Conservation (phyloP, 192 early-diverging fungal genomes). For the Coemansia sp. region DNA sequence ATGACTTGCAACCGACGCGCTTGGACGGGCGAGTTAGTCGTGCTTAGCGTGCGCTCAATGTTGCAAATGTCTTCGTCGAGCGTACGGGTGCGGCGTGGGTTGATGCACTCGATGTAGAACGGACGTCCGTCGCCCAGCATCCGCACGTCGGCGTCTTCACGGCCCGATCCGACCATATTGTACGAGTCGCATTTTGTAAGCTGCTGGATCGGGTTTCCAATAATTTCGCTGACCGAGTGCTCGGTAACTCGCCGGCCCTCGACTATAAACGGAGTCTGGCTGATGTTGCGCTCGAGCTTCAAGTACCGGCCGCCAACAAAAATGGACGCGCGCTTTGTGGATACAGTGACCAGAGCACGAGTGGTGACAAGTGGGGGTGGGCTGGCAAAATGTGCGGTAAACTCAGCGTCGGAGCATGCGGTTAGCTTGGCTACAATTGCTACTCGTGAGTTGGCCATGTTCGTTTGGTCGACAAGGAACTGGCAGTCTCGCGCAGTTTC, state of each 20-base stretch:
- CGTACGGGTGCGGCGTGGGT: conserved; percentile 62
- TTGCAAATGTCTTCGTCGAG: conserved; percentile 36
- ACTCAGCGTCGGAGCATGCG: conserved; percentile 18
- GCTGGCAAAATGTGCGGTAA: conserved; percentile 13
- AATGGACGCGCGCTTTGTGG: conserved; percentile 56
- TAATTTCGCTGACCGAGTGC: conserved; percentile 77
- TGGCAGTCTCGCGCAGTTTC: conserved; percentile 30
- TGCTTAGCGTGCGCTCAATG: conserved; percentile 53
- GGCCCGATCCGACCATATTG: conserved; percentile 81
- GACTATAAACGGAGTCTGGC: conserved; percentile 84
- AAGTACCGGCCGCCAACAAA: conserved; percentile 72
- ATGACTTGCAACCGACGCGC: conserved; percentile 55
- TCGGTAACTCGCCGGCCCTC: conserved; percentile 68
- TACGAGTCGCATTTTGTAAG: conserved; percentile 63
- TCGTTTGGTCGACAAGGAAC: conserved; percentile 18
- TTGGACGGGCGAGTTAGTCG: conserved; percentile 56
- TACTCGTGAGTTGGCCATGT: not conserved
- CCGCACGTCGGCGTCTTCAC: conserved; percentile 94
- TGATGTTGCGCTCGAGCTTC: conserved; percentile 71
- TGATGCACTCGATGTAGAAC: conserved; percentile 85
- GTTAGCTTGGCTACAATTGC: conserved; percentile 17
- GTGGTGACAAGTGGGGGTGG: conserved; percentile 28
- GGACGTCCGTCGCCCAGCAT: conserved; percentile 91
- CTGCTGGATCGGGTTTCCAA: conserved; percentile 60
- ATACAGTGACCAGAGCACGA: conserved; percentile 11